Percentiles rank a stretch among this genome's conserved stretches.
Conservation (phyloP, 202 grass and related monocot genomes). For the Digitaria exilis region DNA sequence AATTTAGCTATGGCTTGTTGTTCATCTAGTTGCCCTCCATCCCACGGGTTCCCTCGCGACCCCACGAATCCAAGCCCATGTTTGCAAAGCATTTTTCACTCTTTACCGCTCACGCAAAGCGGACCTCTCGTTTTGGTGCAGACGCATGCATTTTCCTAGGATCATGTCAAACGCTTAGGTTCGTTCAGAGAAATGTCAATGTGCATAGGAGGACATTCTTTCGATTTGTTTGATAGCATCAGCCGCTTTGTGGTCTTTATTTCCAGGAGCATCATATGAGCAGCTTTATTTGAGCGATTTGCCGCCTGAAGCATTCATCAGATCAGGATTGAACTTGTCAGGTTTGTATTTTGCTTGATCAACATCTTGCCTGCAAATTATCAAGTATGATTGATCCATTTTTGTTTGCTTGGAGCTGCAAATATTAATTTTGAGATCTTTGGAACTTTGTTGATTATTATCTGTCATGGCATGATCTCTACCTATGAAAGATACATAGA, state of each 20-base stretch:
- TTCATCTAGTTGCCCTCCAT: slow-evolving; percentile 8
- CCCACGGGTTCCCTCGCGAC: slow-evolving; percentile 49
- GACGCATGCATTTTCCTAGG: slow-evolving; percentile 8
- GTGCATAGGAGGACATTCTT: background rate
- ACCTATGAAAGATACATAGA: background rate
- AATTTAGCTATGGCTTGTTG: slow-evolving; percentile 37
- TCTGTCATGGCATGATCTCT: background rate
- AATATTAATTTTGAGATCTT: too few species aligned
- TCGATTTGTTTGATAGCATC: background rate
- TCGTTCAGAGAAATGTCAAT: slow-evolving; percentile 9
- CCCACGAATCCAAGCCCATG: slow-evolving; percentile 49
- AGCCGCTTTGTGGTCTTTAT: background rate
- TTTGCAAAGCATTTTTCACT: slow-evolving; percentile 40
- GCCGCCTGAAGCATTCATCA: slow-evolving; percentile 8
- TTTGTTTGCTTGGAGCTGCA: background rate
- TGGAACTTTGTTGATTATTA: background rate
- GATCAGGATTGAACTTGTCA: slow-evolving; percentile 16
- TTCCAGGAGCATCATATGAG: slow-evolving; percentile 28
- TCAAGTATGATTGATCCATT: background rate
- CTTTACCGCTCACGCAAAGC: slow-evolving; percentile 29
- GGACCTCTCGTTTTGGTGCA: slow-evolving; percentile 30
- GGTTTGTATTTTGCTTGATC: slow-evolving; percentile 28
- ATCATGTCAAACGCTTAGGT: slow-evolving; percentile 16
- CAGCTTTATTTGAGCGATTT: background rate
- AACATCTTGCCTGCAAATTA: background rate